phyloP scores from a whole-genome alignment of 441 rosid species.

The Raphanus hybrid region DNA sequence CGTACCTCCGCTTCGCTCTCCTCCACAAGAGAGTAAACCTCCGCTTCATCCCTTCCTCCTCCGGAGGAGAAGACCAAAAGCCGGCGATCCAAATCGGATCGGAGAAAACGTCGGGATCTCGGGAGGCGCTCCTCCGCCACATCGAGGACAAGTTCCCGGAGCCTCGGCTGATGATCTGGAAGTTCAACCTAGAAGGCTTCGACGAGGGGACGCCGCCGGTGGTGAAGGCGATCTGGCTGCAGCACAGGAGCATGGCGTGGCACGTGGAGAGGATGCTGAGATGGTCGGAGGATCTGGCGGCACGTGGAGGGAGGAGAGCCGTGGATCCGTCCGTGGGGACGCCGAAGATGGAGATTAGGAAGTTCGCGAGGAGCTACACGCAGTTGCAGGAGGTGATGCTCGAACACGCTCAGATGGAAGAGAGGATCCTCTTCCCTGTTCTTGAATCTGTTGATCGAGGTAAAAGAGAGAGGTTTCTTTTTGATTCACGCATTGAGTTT shows the following conservation, averaged over 20 bases:
- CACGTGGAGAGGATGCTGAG: constrained; percentile 67
- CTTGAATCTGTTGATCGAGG: constrained; percentile 70
- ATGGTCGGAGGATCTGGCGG: constrained; percentile 68
- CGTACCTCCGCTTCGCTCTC: constrained; percentile 63
- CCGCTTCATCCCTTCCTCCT: constrained; percentile 43
- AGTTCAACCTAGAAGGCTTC: constrained; percentile 42
- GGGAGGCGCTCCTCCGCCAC: constrained; percentile 52
- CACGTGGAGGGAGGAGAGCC: constrained; percentile 56
- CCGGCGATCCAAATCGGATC: constrained; percentile 55
- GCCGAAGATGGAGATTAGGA: constrained; percentile 67
- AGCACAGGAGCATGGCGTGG: constrained; percentile 66
- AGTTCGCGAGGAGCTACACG: constrained; percentile 58
- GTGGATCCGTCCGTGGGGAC: constrained; percentile 68
- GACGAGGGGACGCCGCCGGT: constrained; percentile 52
- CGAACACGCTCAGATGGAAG: constrained; percentile 88
- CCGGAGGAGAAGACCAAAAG: constrained; percentile 29
- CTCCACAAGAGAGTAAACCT: constrained; percentile 53
- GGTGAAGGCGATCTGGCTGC: constrained; percentile 55
- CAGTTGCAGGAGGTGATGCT: constrained; percentile 66
- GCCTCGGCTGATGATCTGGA: constrained; percentile 50
- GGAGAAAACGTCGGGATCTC: constrained; percentile 51
- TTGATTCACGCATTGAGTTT: background rate
- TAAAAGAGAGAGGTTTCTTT: constrained; percentile 3
- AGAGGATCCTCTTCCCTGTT: constrained; percentile 65
- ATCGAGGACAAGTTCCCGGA: constrained; percentile 60